Conservation (phyloP, 2,329 filamentous ascomycete genomes). For the Incumbomyces delicatus region DNA sequence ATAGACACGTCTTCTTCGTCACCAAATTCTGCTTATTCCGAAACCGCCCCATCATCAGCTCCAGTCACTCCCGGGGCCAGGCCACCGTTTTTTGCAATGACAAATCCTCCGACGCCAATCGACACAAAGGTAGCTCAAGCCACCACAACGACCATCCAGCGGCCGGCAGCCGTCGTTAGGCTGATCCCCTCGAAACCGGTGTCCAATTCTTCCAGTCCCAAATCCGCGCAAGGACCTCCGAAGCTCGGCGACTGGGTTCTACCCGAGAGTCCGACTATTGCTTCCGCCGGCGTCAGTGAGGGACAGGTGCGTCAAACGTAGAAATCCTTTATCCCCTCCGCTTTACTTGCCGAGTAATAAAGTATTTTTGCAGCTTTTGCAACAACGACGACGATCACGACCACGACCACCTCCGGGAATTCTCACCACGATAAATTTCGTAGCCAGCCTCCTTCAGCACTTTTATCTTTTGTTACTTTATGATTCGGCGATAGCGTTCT, state of each 20-base stretch:
- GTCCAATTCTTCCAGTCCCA: not conserved
- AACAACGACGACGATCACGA: too few relatives aligned
- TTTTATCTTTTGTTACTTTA: too few relatives aligned
- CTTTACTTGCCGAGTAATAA: too few relatives aligned
- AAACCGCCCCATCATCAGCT: not conserved
- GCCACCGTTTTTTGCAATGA: not conserved
- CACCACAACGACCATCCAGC: not conserved
- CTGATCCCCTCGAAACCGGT: not conserved
- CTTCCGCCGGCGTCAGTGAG: not conserved
- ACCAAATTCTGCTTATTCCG: not conserved
- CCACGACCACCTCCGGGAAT: too few relatives aligned
- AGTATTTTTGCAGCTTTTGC: too few relatives aligned
- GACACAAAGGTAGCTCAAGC: not conserved
- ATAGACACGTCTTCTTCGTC: not conserved
- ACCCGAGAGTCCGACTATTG: not conserved
- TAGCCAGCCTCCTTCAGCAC: too few relatives aligned
- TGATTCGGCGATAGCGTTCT: too few relatives aligned
- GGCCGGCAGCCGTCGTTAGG: not conserved
- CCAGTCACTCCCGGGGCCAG: not conserved
- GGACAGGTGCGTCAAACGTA: not conserved
- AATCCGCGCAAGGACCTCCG: not conserved
- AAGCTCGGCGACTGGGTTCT: constrained; percentile 4
- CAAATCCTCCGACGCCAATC: not conserved
- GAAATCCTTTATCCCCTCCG: too few relatives aligned
- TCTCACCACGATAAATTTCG: too few relatives aligned